Percentiles rank a stretch among this genome's conserved stretches.
Evolutionary conservation across 2,329 filamentous ascomycete species (phyloP).

Genomic region (Magnaporthiopsis rhizophila): DNA sequence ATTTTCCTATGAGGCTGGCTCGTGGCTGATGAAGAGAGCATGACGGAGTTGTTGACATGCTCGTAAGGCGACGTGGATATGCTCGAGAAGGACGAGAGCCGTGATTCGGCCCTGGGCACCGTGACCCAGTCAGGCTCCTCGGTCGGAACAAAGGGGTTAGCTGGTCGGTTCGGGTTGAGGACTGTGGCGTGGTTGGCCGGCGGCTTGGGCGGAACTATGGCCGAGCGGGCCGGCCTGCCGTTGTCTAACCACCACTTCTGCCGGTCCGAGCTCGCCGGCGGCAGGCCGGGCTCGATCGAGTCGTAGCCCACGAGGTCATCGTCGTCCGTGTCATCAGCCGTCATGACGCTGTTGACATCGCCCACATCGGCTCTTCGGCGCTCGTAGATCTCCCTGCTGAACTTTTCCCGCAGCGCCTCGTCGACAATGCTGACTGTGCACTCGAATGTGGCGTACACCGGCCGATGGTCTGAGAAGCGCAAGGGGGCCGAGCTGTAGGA

Average conservation of each 20-base stretch:
- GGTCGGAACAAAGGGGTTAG: slow-evolving; percentile 72
- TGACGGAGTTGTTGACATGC: slow-evolving; percentile 42
- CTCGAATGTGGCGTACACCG: slow-evolving; percentile 84
- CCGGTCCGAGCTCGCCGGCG: slow-evolving; percentile 59
- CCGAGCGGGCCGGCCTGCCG: slow-evolving; percentile 67
- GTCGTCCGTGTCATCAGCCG: slow-evolving; percentile 56
- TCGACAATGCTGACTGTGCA: slow-evolving; percentile 77
- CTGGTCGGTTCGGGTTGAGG: slow-evolving; percentile 64
- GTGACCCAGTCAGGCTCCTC: slow-evolving; percentile 81
- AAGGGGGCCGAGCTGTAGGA: slow-evolving; percentile 77
- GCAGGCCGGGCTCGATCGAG: slow-evolving; percentile 69
- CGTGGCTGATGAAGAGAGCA: slow-evolving; percentile 36
- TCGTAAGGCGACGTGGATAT: slow-evolving; percentile 54
- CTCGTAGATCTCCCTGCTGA: slow-evolving; percentile 69
- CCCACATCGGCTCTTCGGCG: slow-evolving; percentile 60
- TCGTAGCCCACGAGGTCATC: slow-evolving; percentile 78
- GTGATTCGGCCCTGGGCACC: slow-evolving; percentile 46
- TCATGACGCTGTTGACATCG: slow-evolving; percentile 48
- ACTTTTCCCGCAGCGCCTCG: slow-evolving; percentile 60
- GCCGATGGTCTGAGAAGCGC: slow-evolving; percentile 90
- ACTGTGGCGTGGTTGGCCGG: slow-evolving; percentile 44
- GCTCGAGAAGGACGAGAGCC: slow-evolving; percentile 45
- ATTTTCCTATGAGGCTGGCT: slow-evolving; percentile 37
- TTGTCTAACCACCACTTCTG: slow-evolving; percentile 65
- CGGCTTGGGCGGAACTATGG: slow-evolving; percentile 53